Base-by-base conservation (phyloP, 139 green algal genomes). In the Prasinococcaceae sp. region DNA sequence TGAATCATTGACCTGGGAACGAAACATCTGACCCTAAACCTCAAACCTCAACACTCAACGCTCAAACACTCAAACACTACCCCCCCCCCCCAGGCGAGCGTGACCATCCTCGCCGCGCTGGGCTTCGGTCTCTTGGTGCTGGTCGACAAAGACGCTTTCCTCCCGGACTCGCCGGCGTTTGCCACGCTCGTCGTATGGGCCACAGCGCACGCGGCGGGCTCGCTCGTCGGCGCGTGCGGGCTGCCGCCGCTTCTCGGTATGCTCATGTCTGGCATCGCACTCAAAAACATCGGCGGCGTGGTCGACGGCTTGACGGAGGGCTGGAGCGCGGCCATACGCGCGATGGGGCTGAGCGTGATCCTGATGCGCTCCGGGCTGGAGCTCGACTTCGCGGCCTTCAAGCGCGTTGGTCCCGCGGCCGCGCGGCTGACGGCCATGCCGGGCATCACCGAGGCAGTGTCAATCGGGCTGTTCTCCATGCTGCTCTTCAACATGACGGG, bases 341-440 rank as follows among this genome's bases (percentile, higher is more conserved):
- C 72, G 0, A 70, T 55, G 16, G 83, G 81, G 0, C 64, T 92
- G 27, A 69, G 72, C 12, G 76, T 83, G 23, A 92, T 92, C 37
- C 84, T 92, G 48, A 61, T 90, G 46, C 68, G 82, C 20, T 87
- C 73, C 2, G 82, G 82, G 0, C 66, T 89, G 52, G 80, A 89
- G 63, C 63, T 92, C 26, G 75, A 87, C 50, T 68, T 85, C 36
- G 65, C 66, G 35, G 69, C 78, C 12, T 72, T 79, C 54, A 69
- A 64, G 22, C 48, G 23, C 16, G 57, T 70, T 1, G 70, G 75
- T 10, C 28, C 26, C 30, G 43, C 51, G 0, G 65, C 68, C 5
- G 47, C 65, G 3, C 47, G 68, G 24, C 54, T 82, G 32, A 67
- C 72, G 25, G 25, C 75, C 0, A 58, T 82, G 20, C 78, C 78